A percentile compares a stretch with the other conserved stretches of the same genome.
Evolutionary conservation across 1,139 yeast genomes (phyloP).

Genomic region (Yamadazyma pseudoaaseri): DNA sequence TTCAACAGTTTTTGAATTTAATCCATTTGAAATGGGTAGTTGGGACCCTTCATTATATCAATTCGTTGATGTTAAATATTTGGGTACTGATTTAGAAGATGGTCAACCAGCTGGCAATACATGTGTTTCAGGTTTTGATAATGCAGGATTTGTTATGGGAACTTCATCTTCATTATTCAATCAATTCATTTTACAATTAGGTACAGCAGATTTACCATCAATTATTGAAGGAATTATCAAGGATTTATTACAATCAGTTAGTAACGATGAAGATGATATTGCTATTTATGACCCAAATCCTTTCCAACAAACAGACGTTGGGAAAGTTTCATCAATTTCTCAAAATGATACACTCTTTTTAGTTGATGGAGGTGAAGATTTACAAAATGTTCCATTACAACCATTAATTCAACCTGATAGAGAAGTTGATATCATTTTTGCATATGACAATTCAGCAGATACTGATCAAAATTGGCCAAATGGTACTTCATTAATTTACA

Average conservation of each 20-base stretch:
- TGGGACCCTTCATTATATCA: slow-evolving; percentile 79
- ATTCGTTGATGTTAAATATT: slow-evolving; percentile 66
- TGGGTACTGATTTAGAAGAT: slow-evolving; percentile 65
- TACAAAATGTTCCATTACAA: slow-evolving; percentile 39
- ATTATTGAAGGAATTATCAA: slow-evolving; percentile 42
- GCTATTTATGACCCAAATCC: slow-evolving; percentile 55
- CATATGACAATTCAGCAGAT: slow-evolving; percentile 51
- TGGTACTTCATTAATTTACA: slow-evolving; percentile 37
- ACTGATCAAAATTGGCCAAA: slow-evolving; percentile 42
- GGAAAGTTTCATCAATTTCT: slow-evolving; percentile 27
- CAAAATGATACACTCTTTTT: slow-evolving; percentile 36
- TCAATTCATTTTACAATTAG: slow-evolving; percentile 65
- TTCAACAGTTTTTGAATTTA: slow-evolving; percentile 76
- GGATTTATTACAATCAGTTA: slow-evolving; percentile 45
- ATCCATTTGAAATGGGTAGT: slow-evolving; percentile 82
- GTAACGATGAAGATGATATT: slow-evolving; percentile 41
- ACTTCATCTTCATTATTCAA: slow-evolving; percentile 82
- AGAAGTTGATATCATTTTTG: slow-evolving; percentile 42
- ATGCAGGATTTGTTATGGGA: slow-evolving; percentile 82
- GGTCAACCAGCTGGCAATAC: slow-evolving; percentile 47
- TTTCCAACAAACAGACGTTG: slow-evolving; percentile 46
- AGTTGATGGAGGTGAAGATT: slow-evolving; percentile 47
- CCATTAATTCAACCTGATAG: slow-evolving; percentile 41
- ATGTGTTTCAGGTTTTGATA: slow-evolving; percentile 74
- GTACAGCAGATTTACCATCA: slow-evolving; percentile 54